Base-by-base conservation (phyloP, 2,329 filamentous ascomycete species). In the Blastomyces parvus region DNA sequence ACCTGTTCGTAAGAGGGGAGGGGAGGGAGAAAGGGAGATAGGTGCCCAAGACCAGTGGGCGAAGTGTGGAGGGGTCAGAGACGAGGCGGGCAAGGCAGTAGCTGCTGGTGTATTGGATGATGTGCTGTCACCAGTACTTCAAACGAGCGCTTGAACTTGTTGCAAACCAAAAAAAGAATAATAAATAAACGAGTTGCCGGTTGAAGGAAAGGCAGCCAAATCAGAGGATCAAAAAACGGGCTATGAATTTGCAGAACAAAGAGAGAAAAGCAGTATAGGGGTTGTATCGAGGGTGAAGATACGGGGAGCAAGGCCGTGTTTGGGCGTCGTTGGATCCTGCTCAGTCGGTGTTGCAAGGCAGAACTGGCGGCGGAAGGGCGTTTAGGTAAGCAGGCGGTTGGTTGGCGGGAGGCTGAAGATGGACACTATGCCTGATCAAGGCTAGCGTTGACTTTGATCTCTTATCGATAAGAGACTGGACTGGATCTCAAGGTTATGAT, bases 381-480 rank as follows among this genome's bases (percentile, higher is more conserved):
- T 2, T 46, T 33, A 59, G 57, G 38, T 46, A 46, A 59, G 42
- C 55, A 9, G n/a, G 8, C 25, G 30, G n/a, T 38, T 9, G 13
- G 13, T 2, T 19, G 25, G 25, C 27, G 30, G 56, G 38, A 44
- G 25, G 25, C 25, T 17, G 7, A 36, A 36, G 9, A 36, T n/a
- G 14, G 25, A 5, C 40, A 11, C 57, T 48, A 48, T 9, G 3
- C 42, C 40, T 2, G 17, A 33, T n/a, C 27, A 33, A 17, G 40
- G 19, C 6, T 59, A 27, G 57, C 17, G 8, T 17, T 1, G 6
- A 14, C 19, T 22, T 5, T 17, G 40, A 33, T 44, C 40, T 33
- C 57, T 59, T 46, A 59, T 59, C 57, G 57, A 59, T 59, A 59
- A 59, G 40, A 22, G 22, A 1, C n/a, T 6, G 19, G 19, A 46